Base-by-base conservation (phyloP, 805 yeast species). In the Metschnikowia rubicola region DNA sequence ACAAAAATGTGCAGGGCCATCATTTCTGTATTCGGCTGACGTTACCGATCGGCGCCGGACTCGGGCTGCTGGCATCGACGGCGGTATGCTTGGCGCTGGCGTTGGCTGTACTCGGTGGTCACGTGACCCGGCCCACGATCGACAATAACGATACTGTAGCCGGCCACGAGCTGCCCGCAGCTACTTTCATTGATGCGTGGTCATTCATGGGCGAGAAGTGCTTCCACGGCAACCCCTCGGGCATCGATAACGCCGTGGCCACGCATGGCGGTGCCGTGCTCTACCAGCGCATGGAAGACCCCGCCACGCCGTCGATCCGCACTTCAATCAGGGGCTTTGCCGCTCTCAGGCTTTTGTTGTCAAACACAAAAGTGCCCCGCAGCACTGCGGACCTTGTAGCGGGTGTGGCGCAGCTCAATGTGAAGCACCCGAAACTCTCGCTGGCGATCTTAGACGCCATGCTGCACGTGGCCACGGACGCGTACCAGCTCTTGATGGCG, bases 201-300 rank as follows among this genome's bases (percentile, higher is more conserved):
- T 83, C 98, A 1, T 86, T 86, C 54, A 75, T 92, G 71, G 98
- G 97, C 34, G 99, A 94, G 65, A 86, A 85, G 62, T 89, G 97
- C 62, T 87, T 91, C 56, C 98, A 92, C 62, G 98, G 98, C 1
- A 90, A 87, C 57, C 99, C 99, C 8, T 84, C 95, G 15, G 99
- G 99, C 10, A 89, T 94, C 44, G 99, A 94, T 64, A 94, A 94
- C 61, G 90, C 97, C 0, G 97, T 92, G 41, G 95, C 98, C 2
- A 86, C 97, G 0, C 84, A 83, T 56, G 99, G 99, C 19, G 97
- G 97, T 39, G 98, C 98, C 0, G 96, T 94, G 1, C 74, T 84
- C 80, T 92, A 83, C 67, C 92, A 86, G 67, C 79, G 96, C 59
- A 70, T 63, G 70, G 67, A 68, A 13, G 68, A 71, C 45, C 77